A percentile compares a stretch with the other conserved stretches of the same genome.
Evolutionary conservation across 371 early-diverging fungal genomes (phyloP).

Genomic region (Rozella allomycis): DNA sequence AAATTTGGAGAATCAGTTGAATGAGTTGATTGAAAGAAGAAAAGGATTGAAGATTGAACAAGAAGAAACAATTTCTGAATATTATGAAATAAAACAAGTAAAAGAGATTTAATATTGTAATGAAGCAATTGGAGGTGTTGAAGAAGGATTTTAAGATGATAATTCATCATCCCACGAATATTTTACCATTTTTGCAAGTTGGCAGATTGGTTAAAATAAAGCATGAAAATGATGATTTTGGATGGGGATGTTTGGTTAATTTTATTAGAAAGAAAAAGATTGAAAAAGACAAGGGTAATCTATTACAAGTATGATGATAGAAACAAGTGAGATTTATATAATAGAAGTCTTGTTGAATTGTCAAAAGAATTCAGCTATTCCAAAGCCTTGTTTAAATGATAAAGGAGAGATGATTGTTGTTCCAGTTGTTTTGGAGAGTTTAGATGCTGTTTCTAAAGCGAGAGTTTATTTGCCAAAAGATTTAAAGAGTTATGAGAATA

Average conservation of each 20-base stretch:
- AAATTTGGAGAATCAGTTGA: conserved; percentile 23
- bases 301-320: conserved; percentile 12
- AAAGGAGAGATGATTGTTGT: conserved; percentile 48
- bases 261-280: conserved; percentile 17
- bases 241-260: conserved; percentile 70
- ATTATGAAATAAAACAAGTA: conserved; percentile 60
- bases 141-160: conserved; percentile 46
- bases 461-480: conserved; percentile 53
- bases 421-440: conserved; percentile 43
- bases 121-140: conserved; percentile 39
- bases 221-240: conserved; percentile 35
- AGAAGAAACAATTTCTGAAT: conserved; percentile 43
- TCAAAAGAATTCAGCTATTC: conserved; percentile 19
- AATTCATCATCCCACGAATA: conserved; percentile 52
- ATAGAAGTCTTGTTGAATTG: conserved; percentile 67
- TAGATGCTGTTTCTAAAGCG: conserved; percentile 52
- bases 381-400: conserved; percentile 33
- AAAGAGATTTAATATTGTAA: too few relatives aligned
- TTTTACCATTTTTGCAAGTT: conserved; percentile 20
- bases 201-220: conserved; percentile 1
- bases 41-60: conserved; percentile 34
- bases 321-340: conserved; percentile 28
- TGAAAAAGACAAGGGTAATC: conserved; percentile 1
- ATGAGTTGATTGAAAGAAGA: conserved; percentile 32
- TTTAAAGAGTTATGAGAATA: conserved; percentile 27